A percentile compares a stretch with the other conserved stretches of the same genome.
phyloP scores from a whole-genome alignment of 768 basidiomycete species.

The Leccinellum rugosiceps region DNA sequence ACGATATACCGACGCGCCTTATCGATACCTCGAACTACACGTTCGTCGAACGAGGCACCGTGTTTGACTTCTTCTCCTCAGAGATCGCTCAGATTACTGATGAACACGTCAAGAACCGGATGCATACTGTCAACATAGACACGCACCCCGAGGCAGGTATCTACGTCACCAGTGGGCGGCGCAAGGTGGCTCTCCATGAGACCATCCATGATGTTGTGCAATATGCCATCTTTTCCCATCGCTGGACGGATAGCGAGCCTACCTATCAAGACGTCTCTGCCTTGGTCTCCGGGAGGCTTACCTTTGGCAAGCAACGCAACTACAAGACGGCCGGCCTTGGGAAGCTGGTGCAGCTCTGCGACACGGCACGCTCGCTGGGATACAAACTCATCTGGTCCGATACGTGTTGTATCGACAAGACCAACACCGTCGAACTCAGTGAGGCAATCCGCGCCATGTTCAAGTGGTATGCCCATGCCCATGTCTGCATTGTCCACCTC shows the following conservation, averaged over 20 bases:
- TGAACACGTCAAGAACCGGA: conserved; percentile 7
- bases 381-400: conserved; percentile 29
- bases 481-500: conserved; percentile 30
- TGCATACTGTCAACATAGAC: background rate
- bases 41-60: conserved; percentile 20
- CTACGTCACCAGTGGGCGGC: conserved; percentile 8
- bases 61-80: conserved; percentile 18
- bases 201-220: conserved; percentile 16
- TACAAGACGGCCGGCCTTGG: conserved; percentile 2
- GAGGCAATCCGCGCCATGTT: conserved; percentile 34
- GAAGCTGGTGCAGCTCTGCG: conserved; percentile 22
- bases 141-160: conserved; percentile 9
- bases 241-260: conserved; percentile 21
- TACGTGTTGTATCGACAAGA: conserved; percentile 31
- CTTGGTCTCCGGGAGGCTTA: background rate
- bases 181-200: conserved; percentile 14
- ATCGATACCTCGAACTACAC: conserved; percentile 22
- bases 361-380: conserved; percentile 17
- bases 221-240: conserved; percentile 28
- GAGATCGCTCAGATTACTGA: conserved; percentile 20
- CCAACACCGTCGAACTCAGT: conserved; percentile 22
- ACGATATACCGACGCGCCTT: conserved; percentile 26
- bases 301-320: conserved; percentile 1
- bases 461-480: conserved; percentile 29
- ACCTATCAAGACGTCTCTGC: conserved; percentile 17